These are phyloP conservation scores for Cucumis melo DNA, from an alignment of 306 rosid species.

Conservation along the genomic window DNA sequence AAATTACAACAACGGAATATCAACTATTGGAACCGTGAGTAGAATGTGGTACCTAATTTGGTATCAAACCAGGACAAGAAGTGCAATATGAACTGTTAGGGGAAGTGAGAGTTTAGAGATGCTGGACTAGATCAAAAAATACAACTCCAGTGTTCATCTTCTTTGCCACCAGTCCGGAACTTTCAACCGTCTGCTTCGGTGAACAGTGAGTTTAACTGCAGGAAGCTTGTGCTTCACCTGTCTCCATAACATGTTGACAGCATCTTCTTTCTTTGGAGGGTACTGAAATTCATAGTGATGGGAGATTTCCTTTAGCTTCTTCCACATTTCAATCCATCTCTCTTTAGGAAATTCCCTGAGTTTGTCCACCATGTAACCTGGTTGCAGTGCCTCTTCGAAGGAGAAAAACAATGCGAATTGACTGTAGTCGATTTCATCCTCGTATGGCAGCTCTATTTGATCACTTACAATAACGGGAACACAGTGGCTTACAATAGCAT, in stretches of 20 bases:
- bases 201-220: conserved; percentile 48
- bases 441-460: conserved; percentile 93
- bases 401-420: conserved; percentile 79
- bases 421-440: conserved; percentile 81
- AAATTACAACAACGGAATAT: background rate
- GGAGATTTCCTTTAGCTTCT: conserved; percentile 50
- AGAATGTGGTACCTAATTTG: background rate
- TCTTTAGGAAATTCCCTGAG: conserved; percentile 64
- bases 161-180: conserved; percentile 77
- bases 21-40: background rate
- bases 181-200: conserved; percentile 72
- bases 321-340: conserved; percentile 88
- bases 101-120: background rate
- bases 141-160: conserved; percentile 25
- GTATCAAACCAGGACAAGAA: background rate
- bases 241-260: conserved; percentile 91
- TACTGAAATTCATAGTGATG: conserved; percentile 82
- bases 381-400: conserved; percentile 72
- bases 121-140: background rate
- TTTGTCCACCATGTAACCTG: conserved; percentile 59
- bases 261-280: conserved; percentile 71
- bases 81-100: background rate
- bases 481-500: conserved; percentile 95
- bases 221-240: conserved; percentile 87
- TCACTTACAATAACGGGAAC: conserved; percentile 92